These are phyloP conservation scores for Pascua sp. DNA, from an alignment of 1,284 basidiomycete species.

Conservation along the genomic window DNA sequence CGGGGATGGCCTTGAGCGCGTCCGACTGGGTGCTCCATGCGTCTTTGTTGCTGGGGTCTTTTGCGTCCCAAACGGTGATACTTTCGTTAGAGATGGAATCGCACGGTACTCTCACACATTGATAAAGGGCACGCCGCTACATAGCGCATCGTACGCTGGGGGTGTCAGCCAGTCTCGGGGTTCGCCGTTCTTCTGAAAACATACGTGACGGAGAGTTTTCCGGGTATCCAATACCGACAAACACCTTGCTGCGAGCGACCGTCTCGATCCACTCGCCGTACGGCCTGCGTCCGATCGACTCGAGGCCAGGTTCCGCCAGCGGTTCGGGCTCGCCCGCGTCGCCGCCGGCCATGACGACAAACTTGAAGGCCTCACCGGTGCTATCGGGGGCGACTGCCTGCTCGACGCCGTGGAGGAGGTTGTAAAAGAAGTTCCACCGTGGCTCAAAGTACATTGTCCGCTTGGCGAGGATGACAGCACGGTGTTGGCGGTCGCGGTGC, in stretches of 20 bases:
- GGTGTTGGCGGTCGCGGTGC: conserved; percentile 25
- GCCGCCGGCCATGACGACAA: conserved; percentile 9
- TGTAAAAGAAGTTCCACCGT: background rate
- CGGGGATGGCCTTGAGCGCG: conserved; percentile 25
- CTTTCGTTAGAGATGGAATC: conserved; percentile 10
- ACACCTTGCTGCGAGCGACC: conserved; percentile 9
- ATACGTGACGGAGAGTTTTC: conserved; percentile 8
- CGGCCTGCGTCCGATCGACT: conserved; percentile 7
- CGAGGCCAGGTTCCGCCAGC: conserved; percentile 4
- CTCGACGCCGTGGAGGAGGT: background rate
- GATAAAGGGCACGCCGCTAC: conserved; percentile 51
- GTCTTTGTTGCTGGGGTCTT: conserved; percentile 36
- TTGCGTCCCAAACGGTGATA: conserved; percentile 42
- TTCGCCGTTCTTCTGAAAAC: no score
- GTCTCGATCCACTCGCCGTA: conserved; percentile 7
- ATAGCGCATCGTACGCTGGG: conserved; percentile 49
- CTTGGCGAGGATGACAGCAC: conserved; percentile 46
- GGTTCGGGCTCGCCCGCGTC: background rate
- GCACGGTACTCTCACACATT: conserved; percentile 33
- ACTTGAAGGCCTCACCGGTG: background rate
- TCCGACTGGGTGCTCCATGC: conserved; percentile 49
- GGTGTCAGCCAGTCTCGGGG: background rate
- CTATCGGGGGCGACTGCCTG: background rate
- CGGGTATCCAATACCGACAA: conserved; percentile 12
- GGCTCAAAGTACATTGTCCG: conserved; percentile 30